Base-by-base conservation (phyloP, 2,329 filamentous ascomycete species). In the Trichoderma hamatum region DNA sequence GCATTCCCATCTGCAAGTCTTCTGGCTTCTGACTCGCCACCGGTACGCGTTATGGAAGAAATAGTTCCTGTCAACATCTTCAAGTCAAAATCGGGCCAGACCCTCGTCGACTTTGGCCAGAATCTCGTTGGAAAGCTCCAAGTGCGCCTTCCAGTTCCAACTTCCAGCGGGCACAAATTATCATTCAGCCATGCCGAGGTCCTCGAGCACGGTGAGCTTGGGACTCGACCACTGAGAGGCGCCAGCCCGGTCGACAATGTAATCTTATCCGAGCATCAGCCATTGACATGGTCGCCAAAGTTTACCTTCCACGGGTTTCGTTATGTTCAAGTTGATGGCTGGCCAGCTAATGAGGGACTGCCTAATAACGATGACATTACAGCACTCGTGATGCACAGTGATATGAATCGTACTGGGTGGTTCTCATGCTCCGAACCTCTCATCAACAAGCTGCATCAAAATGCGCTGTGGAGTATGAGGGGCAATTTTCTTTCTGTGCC, bases 401-500 rank as follows among this genome's bases (percentile, higher is more conserved):
- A 89, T 68, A 82, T 89, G 78, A 75, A 79, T 61, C 79, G 81
- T 13, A 84, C 77, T 0, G 85, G 86, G 0, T 80, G 74, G 68
- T 88, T 89, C 60, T 74, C 80, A 10, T 87, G 83, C 68, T 89
- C 86, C 0, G 75, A 89, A 59, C 58, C 72, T 0, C 75, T 83
- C 3, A 71, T 89, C 30, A 89, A 88, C 71, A 77, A 83, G 56
- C 80, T 90, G 5, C 83, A 89, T 71, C 66, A 80, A 1, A 89
- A 89, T 66, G 81, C 85, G 0, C 73, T 78, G 34, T 89, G 87
- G 87, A 82, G 82, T 5, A 87, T 88, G 83, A 81, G 82, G 32
- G 86, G 86, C 0, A 89, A 89, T 71, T 89, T 89, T 72, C 72
- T 89, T 3, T 82, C 81, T 0, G 76, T 89, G 0, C 86, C 86